Evolutionary conservation across 2,329 filamentous ascomycete species (phyloP).

Genomic region (Pseudogymnoascus destructans): DNA sequence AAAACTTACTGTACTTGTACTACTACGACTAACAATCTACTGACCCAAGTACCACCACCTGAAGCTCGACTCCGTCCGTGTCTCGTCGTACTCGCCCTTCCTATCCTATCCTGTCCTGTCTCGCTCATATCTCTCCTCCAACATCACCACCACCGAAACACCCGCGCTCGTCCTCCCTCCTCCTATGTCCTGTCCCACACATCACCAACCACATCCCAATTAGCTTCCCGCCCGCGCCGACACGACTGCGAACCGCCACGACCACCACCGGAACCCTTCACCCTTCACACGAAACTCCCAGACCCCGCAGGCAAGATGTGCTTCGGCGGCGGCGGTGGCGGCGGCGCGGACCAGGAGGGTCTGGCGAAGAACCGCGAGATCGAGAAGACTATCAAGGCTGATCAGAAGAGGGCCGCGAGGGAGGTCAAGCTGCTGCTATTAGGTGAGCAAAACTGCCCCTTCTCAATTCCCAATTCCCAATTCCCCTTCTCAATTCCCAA

Average conservation of each 20-base stretch:
- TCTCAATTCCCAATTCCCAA: not conserved
- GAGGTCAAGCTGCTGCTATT: slow-evolving; percentile 91
- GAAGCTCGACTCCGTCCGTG: not conserved
- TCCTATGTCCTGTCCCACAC: not conserved
- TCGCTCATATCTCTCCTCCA: not conserved
- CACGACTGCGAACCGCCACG: not conserved
- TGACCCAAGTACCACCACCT: not conserved
- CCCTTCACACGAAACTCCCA: not conserved
- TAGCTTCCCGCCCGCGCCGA: not conserved
- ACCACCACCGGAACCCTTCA: not conserved
- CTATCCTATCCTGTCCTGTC: not conserved
- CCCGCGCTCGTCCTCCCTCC: not conserved
- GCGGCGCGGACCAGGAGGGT: slow-evolving; percentile 33
- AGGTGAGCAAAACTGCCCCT: slow-evolving; percentile 43
- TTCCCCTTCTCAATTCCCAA: not conserved
- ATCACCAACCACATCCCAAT: not conserved
- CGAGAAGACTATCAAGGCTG: slow-evolving; percentile 70
- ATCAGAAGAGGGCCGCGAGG: slow-evolving; percentile 74
- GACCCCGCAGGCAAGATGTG: slow-evolving; percentile 38
- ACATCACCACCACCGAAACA: not conserved
- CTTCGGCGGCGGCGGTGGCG: slow-evolving; percentile 43
- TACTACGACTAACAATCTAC: not conserved
- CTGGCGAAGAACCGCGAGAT: slow-evolving; percentile 57
- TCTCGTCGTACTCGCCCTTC: not conserved
- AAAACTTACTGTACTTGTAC: not conserved